Evolutionary conservation across 1,139 yeast genomes (phyloP), one percentile per base, ranked within the genome.

Genomic region (Debaryomyces coudertii): DNA sequence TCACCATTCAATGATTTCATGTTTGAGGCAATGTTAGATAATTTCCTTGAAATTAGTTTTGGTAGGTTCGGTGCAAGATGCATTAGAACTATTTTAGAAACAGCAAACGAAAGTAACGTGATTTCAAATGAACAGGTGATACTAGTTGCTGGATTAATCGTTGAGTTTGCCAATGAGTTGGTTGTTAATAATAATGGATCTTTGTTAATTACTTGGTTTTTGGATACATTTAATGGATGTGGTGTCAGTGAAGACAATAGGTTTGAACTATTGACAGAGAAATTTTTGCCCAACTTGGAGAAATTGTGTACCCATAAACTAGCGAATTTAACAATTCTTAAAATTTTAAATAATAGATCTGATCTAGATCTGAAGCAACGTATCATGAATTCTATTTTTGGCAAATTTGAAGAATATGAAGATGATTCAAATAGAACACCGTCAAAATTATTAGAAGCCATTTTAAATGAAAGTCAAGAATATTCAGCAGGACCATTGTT

Each of bases 31-130:
- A 83, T 92, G 61, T 69, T 90, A 51, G 82, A 88, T 42, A 83
- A 87, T 54, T 90, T 93, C 59, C 74, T 90, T 76, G 85, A 83
- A 47, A 86, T 93, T 53, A 86, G 95, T 46, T 89, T 82, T 56
- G 95, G 95, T 46, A 77, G 99, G 57, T 93, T 89, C 65, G 99
- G 99, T 40, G 93, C 98, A 1, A 79, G 99, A 56, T 96, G 98
- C 28, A 85, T 92, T 54, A 74, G 99, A 53, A 96, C 99, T 0
- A 90, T 96, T 55, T 73, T 93, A 45, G 99, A 93, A 66, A 85
- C 93, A 36, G 63, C 71, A 20, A 62, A 63, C 44, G 69, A 65
- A 28, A 80, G 79, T 42, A 77, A 80, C 49, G 49, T 51, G 8
- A 64, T 74, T 23, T 74, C 85, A 9, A 69, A 71, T 29, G 92